phyloP scores from a whole-genome alignment of 2,329 filamentous ascomycete genomes.

The Tolypocladium sp. region DNA sequence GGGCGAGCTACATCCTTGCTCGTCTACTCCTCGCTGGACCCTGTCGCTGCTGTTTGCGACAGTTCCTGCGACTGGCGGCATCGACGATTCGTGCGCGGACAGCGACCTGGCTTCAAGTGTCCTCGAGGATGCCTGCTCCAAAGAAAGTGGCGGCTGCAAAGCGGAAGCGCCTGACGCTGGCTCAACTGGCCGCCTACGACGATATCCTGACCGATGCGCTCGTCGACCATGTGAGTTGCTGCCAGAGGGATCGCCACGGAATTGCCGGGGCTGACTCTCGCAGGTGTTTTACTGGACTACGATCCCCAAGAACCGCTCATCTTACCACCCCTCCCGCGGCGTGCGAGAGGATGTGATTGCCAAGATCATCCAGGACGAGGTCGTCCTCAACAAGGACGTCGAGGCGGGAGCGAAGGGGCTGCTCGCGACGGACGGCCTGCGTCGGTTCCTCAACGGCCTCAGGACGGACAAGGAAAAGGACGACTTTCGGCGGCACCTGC shows the following conservation, averaged over 20 bases:
- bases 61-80: neutral
- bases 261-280: constrained; percentile 5
- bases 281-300: constrained; percentile 95
- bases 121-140: constrained; percentile 24
- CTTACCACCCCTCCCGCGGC: constrained; percentile 76
- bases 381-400: constrained; percentile 67
- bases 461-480: constrained; percentile 72
- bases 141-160: constrained; percentile 31
- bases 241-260: neutral
- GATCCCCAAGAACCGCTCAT: constrained; percentile 86
- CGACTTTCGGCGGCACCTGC: constrained; percentile 77
- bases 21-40: neutral
- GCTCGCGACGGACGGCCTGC: constrained; percentile 62
- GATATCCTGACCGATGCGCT: constrained; percentile 92
- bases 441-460: constrained; percentile 59
- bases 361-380: constrained; percentile 51
- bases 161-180: constrained; percentile 70
- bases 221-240: constrained; percentile 74
- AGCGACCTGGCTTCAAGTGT: neutral
- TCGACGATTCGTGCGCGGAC: neutral
- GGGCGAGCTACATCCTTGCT: neutral
- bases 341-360: constrained; percentile 57
- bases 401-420: constrained; percentile 62
- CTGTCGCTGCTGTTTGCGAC: neutral
- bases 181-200: constrained; percentile 86